Evolutionary conservation across 768 basidiomycete species (phyloP).

Genomic region (Crassisporium funariophilum): DNA sequence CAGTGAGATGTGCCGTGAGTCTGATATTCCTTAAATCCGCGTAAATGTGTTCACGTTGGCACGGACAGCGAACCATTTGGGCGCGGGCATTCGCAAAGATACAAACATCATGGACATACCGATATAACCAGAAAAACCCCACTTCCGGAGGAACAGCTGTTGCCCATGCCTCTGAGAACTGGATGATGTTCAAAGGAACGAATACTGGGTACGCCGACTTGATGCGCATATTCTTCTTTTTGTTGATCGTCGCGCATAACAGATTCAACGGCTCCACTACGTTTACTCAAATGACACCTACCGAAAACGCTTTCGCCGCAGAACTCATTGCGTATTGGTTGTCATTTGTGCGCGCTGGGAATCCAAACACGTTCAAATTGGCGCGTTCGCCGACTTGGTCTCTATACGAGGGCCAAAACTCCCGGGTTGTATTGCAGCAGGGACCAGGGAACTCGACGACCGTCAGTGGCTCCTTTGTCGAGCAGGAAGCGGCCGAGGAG

Average conservation of each 20-base stretch:
- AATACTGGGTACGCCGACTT: conserved; percentile 52
- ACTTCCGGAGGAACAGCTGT: conserved; percentile 33
- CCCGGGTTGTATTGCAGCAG: conserved; percentile 19
- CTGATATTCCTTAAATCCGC: no score
- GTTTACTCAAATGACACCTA: conserved; percentile 47
- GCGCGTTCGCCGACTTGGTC: conserved; percentile 52
- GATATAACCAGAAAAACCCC: conserved; percentile 55
- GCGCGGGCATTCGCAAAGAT: conserved; percentile 37
- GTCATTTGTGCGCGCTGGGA: conserved; percentile 58
- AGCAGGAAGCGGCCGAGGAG: conserved; percentile 12
- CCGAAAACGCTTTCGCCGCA: conserved; percentile 51
- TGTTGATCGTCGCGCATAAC: conserved; percentile 2
- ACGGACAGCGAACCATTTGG: conserved; percentile 52
- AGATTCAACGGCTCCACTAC: conserved; percentile 56
- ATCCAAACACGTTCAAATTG: conserved; percentile 60
- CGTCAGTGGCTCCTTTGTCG: conserved; percentile 19
- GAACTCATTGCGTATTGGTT: conserved; percentile 70
- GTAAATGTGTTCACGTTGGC: no score
- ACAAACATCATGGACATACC: conserved; percentile 52
- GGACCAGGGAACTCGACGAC: conserved; percentile 11
- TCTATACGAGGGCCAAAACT: conserved; percentile 12
- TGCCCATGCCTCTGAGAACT: conserved; percentile 61
- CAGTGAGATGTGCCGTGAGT: conserved; percentile 57
- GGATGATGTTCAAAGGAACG: conserved; percentile 67
- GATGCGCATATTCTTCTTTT: conserved; percentile 1